Evolutionary conservation across 2,329 filamentous ascomycete species (phyloP).

Genomic region (Aspergillus tanneri): DNA sequence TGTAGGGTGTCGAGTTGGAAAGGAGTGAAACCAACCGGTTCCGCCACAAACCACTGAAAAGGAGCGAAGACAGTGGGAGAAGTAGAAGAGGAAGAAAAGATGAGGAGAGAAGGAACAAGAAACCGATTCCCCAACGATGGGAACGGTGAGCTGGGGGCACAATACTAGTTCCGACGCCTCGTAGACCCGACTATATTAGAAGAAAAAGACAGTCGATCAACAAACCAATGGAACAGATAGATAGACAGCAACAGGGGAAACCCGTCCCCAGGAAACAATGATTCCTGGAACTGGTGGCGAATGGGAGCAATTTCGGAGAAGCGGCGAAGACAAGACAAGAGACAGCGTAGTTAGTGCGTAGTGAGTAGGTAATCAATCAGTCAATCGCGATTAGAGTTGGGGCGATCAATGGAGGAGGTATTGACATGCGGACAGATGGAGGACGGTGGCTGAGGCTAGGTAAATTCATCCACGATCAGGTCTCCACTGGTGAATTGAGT

Average conservation of each 20-base stretch:
- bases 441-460: not conserved
- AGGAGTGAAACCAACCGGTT: slow-evolving; percentile 6
- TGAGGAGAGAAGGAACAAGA: not conserved
- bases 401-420: not conserved
- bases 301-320: not conserved
- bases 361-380: not conserved
- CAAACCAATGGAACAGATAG: no score
- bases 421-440: not conserved
- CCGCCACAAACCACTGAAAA: slow-evolving; percentile 4
- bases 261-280: not conserved
- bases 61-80: not conserved
- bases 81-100: not conserved
- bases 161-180: no score
- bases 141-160: no score
- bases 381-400: not conserved
- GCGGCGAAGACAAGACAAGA: no score
- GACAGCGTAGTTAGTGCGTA: not conserved
- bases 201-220: no score
- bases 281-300: not conserved
- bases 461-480: not conserved
- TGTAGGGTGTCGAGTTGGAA: slow-evolving; percentile 1
- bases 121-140: no score
- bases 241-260: slow-evolving; percentile 2
- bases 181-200: no score
- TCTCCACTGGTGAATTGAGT: not conserved